phyloP scores from a whole-genome alignment of 2,329 filamentous ascomycete genomes.

The Trichoderma asperellum region DNA sequence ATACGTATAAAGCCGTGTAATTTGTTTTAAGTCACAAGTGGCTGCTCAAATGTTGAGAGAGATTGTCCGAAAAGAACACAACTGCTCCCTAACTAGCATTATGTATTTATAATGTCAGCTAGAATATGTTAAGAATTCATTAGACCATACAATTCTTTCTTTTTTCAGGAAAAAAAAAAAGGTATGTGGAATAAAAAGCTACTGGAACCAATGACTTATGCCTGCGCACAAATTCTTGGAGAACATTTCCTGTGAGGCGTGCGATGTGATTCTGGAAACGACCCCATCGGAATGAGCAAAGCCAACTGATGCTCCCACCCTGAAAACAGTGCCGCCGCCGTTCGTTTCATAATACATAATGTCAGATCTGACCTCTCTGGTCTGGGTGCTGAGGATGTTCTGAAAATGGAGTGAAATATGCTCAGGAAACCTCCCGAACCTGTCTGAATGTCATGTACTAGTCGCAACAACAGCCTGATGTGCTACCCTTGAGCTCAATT shows the following conservation, averaged over 20 bases:
- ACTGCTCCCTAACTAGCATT: too few relatives aligned
- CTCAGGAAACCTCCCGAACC: neutral
- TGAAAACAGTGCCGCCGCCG: constrained; percentile 2
- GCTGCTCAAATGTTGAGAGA: too few relatives aligned
- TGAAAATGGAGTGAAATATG: neutral
- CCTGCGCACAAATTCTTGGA: neutral
- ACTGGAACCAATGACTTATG: too few relatives aligned
- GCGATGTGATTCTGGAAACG: neutral
- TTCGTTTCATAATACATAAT: neutral
- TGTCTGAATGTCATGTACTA: neutral
- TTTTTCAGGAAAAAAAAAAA: too few relatives aligned
- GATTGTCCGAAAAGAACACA: too few relatives aligned
- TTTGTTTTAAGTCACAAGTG: neutral
- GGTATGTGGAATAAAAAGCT: too few relatives aligned
- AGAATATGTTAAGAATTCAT: too few relatives aligned
- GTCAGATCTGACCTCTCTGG: neutral
- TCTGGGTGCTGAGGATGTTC: neutral
- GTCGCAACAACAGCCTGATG: neutral
- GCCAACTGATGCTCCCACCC: constrained; percentile 10
- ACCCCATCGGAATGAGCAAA: neutral
- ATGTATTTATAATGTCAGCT: too few relatives aligned
- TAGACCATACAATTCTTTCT: too few relatives aligned
- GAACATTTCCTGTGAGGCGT: neutral
- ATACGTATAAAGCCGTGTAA: neutral
- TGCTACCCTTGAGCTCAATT: too few relatives aligned